Percentiles rank a stretch among this genome's conserved stretches.
Conservation (phyloP, 2,329 filamentous ascomycete species). For the Allantophomopsis lycopodina region DNA sequence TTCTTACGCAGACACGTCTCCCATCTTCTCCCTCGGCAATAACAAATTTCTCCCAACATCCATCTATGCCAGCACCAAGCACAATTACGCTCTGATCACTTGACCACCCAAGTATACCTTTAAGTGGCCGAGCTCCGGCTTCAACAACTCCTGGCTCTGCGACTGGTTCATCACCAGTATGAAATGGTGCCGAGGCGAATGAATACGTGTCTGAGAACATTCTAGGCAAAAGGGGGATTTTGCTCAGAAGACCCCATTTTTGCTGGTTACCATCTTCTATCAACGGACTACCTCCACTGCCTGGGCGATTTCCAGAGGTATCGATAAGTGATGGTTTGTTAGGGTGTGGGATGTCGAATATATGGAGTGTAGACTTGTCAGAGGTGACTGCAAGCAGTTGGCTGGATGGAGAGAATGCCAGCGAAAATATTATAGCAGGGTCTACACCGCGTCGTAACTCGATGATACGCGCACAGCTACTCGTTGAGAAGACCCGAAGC, state of each 20-base stretch:
- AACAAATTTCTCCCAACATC: constrained; percentile 78
- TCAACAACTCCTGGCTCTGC: constrained; percentile 46
- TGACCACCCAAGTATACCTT: constrained; percentile 78
- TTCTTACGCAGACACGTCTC: constrained; percentile 48
- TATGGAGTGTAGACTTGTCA: constrained; percentile 89
- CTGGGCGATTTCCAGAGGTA: constrained; percentile 3
- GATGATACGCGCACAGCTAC: constrained; percentile 64
- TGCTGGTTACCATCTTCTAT: constrained; percentile 38
- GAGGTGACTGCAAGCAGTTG: constrained; percentile 80
- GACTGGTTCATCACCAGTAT: constrained; percentile 62
- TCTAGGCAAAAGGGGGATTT: constrained; percentile 71
- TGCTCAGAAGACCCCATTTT: constrained; percentile 78
- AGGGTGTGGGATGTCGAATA: constrained; percentile 69
- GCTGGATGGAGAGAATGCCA: constrained; percentile 76
- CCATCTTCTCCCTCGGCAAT: constrained; percentile 57
- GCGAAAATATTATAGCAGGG: constrained; percentile 71
- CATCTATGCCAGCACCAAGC: constrained; percentile 66
- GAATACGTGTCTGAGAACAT: constrained; percentile 86
- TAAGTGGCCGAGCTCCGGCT: constrained; percentile 41
- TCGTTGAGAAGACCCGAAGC: constrained; percentile 71
- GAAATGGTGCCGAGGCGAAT: constrained; percentile 67
- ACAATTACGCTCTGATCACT: constrained; percentile 62
- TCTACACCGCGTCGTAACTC: constrained; percentile 87
- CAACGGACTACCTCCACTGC: constrained; percentile 8
- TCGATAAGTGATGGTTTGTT: constrained; percentile 23